Conservation (phyloP, 2,329 filamentous ascomycete species). For the Orbilia ellipsospora region DNA sequence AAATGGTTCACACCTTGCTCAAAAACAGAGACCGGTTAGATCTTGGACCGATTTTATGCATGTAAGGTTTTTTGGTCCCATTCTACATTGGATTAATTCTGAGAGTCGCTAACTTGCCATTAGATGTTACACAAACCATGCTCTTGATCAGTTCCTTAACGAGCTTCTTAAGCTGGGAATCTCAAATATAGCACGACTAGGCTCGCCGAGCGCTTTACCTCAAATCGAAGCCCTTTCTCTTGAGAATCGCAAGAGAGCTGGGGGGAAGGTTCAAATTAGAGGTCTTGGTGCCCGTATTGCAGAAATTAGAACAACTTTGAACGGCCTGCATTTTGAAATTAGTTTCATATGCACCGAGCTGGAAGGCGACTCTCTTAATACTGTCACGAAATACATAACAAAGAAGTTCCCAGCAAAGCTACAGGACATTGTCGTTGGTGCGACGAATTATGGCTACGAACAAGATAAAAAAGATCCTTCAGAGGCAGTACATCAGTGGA, state of each 20-base stretch:
- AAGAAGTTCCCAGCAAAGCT: too few species aligned
- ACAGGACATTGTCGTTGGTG: too few species aligned
- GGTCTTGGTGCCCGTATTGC: neutral
- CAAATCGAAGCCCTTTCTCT: conserved; percentile 62
- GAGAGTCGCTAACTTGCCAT: neutral
- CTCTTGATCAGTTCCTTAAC: conserved; percentile 70
- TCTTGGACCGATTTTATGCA: conserved; percentile 67
- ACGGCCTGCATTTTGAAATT: neutral
- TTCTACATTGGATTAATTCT: neutral
- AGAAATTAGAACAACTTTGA: neutral
- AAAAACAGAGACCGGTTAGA: conserved; percentile 57
- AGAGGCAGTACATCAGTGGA: too few species aligned
- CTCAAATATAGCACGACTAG: conserved; percentile 71
- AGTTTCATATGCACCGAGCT: too few species aligned
- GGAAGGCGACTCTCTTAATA: too few species aligned
- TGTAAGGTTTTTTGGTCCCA: conserved; percentile 58
- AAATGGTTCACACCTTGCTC: conserved; percentile 61
- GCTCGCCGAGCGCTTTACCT: conserved; percentile 68
- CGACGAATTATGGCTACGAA: too few species aligned
- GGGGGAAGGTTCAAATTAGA: neutral
- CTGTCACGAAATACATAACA: too few species aligned
- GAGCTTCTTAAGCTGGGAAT: conserved; percentile 68
- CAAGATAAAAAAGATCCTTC: too few species aligned
- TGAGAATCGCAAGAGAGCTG: conserved; percentile 23
- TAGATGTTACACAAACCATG: conserved; percentile 68